Evolutionary conservation across 2,329 filamentous ascomycete species (phyloP).

Genomic region (Epichloe gansuensis): DNA sequence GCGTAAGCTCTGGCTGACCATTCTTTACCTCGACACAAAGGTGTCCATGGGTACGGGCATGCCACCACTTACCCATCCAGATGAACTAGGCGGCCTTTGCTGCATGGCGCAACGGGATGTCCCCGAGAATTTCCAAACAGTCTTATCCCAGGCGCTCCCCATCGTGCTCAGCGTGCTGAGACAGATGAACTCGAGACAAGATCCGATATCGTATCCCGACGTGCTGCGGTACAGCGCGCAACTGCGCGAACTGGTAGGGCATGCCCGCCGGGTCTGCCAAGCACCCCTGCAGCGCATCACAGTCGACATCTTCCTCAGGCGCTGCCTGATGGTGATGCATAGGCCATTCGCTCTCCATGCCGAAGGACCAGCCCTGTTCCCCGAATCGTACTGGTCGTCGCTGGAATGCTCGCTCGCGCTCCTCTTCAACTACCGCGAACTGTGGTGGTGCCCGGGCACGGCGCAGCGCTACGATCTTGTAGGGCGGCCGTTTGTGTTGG

Average conservation of each 20-base stretch:
- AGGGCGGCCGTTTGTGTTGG: conserved; percentile 21
- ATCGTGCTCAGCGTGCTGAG: conserved; percentile 19
- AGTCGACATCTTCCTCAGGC: conserved; percentile 22
- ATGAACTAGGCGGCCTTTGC: conserved; percentile 18
- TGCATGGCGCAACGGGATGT: conserved; percentile 15
- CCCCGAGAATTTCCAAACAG: conserved; percentile 19
- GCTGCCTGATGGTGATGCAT: conserved; percentile 25
- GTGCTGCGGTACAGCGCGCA: conserved; percentile 21
- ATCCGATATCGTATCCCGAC: conserved; percentile 20
- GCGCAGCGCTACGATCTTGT: conserved; percentile 18
- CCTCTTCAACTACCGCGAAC: conserved; percentile 23
- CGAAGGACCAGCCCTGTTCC: conserved; percentile 20
- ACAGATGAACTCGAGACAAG: conserved; percentile 20
- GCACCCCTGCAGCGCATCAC: conserved; percentile 21
- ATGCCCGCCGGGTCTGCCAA: conserved; percentile 17
- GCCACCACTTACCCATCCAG: conserved; percentile 21
- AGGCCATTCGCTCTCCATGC: conserved; percentile 23
- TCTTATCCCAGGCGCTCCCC: conserved; percentile 20
- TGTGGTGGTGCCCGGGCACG: conserved; percentile 18
- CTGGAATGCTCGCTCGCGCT: conserved; percentile 25
- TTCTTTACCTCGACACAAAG: conserved; percentile 24
- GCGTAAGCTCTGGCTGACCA: conserved; percentile 23
- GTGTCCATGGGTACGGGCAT: conserved; percentile 24
- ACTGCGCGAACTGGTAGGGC: conserved; percentile 21
- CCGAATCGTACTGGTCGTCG: conserved; percentile 25